phyloP scores from a whole-genome alignment of 306 rosid genomes.

The Quercus aquifolioides region DNA sequence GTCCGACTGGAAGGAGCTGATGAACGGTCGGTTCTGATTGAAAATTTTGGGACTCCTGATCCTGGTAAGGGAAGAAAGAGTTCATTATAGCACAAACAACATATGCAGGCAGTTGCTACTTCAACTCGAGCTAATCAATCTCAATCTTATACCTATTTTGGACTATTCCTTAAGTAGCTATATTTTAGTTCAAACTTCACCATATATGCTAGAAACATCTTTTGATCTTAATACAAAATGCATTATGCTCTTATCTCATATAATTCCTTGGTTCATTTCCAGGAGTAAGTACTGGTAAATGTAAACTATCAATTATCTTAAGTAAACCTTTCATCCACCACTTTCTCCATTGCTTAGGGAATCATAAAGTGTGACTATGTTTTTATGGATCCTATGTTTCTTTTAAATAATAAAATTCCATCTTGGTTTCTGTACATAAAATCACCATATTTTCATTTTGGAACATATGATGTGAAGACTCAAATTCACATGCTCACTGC shows the following conservation, averaged over 20 bases:
- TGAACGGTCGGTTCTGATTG: slow-evolving; percentile 47
- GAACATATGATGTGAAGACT: background rate
- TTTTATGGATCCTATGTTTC: background rate
- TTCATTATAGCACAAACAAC: slow-evolving; percentile 15
- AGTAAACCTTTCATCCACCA: background rate
- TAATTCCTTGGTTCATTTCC: background rate
- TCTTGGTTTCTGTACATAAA: background rate
- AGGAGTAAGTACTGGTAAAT: background rate
- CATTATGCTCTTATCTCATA: background rate
- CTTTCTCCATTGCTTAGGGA: background rate
- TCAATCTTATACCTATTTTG: background rate
- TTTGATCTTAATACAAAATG: background rate
- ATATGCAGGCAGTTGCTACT: background rate
- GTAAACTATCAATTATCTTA: background rate
- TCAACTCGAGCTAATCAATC: slow-evolving; percentile 9
- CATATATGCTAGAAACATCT: background rate
- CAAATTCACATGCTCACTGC: background rate
- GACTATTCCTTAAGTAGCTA: background rate
- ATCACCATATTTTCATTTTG: background rate
- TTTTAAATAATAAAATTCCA: background rate
- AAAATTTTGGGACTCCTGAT: slow-evolving; percentile 45
- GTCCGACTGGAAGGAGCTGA: slow-evolving; percentile 45
- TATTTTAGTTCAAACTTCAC: background rate
- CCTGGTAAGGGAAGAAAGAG: slow-evolving; percentile 15
- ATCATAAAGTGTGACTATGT: background rate